Conservation (phyloP, 768 basidiomycete species). For the Lactarius evosmus region DNA sequence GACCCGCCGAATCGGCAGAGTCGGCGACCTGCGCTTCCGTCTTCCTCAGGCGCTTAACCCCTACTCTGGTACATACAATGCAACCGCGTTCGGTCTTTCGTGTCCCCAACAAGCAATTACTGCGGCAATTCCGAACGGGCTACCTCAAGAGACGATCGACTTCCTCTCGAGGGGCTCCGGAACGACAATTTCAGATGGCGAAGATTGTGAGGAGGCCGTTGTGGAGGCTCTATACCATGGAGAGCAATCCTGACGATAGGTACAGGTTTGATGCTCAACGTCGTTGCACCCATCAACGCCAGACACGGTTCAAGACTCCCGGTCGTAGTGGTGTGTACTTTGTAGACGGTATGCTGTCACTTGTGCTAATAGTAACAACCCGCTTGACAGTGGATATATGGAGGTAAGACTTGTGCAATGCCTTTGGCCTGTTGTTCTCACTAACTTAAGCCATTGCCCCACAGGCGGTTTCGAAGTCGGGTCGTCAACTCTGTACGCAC, state of each 20-base stretch:
- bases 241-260: neutral
- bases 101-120: conserved; percentile 30
- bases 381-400: conserved; percentile 28
- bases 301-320: conserved; percentile 22
- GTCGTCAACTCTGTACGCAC: neutral
- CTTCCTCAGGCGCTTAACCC: conserved; percentile 31
- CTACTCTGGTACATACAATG: conserved; percentile 24
- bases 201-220: conserved; percentile 26
- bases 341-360: neutral
- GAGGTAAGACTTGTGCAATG: conserved; percentile 16
- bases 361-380: neutral
- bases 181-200: neutral
- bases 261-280: conserved; percentile 30
- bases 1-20: conserved; percentile 27
- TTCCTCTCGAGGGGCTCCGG: neutral
- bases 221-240: neutral
- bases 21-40: conserved; percentile 38
- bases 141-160: conserved; percentile 5
- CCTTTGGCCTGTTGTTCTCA: neutral
- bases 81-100: conserved; percentile 26
- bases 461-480: conserved; percentile 8
- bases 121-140: neutral
- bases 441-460: neutral
- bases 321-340: conserved; percentile 29
- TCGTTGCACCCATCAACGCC: conserved; percentile 23